A percentile compares a stretch with the other conserved stretches of the same genome.
Conservation (phyloP, 257 asterid species). For the Schizonepeta tenuifolia region DNA sequence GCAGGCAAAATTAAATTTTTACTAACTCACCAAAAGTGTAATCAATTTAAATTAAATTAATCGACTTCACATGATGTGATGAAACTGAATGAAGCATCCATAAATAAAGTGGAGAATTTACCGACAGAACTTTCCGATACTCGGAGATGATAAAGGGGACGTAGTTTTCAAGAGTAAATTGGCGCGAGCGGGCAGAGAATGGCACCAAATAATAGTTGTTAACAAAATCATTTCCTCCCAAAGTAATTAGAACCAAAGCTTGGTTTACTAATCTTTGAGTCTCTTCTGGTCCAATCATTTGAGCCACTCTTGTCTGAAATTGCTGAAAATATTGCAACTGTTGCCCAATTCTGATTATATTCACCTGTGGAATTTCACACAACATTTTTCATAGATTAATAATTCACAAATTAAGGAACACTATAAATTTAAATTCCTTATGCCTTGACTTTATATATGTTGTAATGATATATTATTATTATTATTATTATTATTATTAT, state of each 20-base stretch:
- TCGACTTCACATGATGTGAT: not conserved
- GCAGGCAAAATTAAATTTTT: not conserved
- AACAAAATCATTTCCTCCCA: conserved; percentile 93
- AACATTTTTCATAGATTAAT: not conserved
- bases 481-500: too few species aligned
- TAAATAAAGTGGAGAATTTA: conserved; percentile 32
- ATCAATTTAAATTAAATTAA: not conserved
- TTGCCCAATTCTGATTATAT: conserved; percentile 61
- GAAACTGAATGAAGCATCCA: too few species aligned
- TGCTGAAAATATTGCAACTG: conserved; percentile 66
- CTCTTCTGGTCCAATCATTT: conserved; percentile 51
- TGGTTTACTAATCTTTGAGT: conserved; percentile 53
- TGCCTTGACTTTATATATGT: too few species aligned
- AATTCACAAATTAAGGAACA: not conserved
- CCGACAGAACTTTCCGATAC: conserved; percentile 65
- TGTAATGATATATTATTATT: not conserved
- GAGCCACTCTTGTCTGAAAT: conserved; percentile 61
- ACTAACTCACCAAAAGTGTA: not conserved
- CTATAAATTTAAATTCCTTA: too few species aligned
- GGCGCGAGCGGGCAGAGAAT: conserved; percentile 69
- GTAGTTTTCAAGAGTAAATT: conserved; percentile 55
- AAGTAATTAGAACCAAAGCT: conserved; percentile 72
- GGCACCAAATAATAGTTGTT: conserved; percentile 83
- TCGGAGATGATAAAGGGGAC: conserved; percentile 72
- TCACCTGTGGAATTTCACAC: conserved; percentile 50